Evolutionary conservation across 768 basidiomycete genomes (phyloP).

Genomic region (Leucocoprinus sp.): DNA sequence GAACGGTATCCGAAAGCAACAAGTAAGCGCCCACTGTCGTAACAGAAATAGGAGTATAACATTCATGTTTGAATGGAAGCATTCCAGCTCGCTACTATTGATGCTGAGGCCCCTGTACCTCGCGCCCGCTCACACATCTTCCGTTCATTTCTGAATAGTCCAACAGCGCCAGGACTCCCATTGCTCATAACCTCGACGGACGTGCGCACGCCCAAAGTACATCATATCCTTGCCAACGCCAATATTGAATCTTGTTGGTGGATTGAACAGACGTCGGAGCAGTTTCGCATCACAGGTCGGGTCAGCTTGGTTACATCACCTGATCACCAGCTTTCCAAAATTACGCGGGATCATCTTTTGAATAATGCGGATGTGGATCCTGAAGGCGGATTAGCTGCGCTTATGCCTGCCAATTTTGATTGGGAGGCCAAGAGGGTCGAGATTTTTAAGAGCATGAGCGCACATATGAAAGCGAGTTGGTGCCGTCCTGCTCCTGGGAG

Average conservation of each 20-base stretch:
- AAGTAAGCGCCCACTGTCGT: background rate
- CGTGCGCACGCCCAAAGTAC: constrained; percentile 59
- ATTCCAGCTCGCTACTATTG: constrained; percentile 53
- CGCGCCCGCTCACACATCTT: constrained; percentile 62
- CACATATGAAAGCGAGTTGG: constrained; percentile 64
- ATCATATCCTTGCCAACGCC: constrained; percentile 41
- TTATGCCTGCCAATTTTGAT: constrained; percentile 37
- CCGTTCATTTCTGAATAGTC: constrained; percentile 41
- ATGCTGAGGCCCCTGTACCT: constrained; percentile 32
- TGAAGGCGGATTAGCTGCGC: constrained; percentile 21
- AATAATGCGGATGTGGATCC: constrained; percentile 13
- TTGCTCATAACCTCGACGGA: constrained; percentile 66
- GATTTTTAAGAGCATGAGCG: constrained; percentile 51
- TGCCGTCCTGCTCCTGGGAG: constrained; percentile 61
- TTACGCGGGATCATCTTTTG: constrained; percentile 23
- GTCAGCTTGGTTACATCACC: constrained; percentile 50
- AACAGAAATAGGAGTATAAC: background rate
- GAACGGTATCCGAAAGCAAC: constrained; percentile 8
- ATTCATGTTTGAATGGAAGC: constrained; percentile 43
- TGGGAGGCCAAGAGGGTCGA: constrained; percentile 63
- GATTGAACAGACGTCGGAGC: constrained; percentile 56
- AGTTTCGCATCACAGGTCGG: constrained; percentile 61
- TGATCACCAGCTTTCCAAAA: constrained; percentile 24
- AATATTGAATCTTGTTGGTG: constrained; percentile 68
- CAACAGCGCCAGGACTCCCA: constrained; percentile 34